Base-by-base conservation (phyloP, 2,329 filamentous ascomycete genomes). In the Botryosphaeria dothidea region DNA sequence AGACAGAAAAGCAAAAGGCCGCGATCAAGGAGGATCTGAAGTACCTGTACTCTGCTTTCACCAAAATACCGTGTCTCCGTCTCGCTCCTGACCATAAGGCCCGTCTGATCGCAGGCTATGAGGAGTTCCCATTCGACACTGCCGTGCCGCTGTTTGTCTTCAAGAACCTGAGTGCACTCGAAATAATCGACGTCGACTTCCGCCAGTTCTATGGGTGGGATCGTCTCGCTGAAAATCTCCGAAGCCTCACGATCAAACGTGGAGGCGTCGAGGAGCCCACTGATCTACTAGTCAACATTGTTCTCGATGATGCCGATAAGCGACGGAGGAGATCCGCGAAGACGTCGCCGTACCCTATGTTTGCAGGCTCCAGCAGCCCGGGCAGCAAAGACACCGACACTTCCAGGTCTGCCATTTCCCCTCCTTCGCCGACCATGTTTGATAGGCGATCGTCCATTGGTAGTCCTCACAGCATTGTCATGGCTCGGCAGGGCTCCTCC, bases 191-290 rank as follows among this genome's bases (percentile, higher is more conserved):
- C 79, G 90, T 98, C 74, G 95, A 99, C 78, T 97, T 97, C 75
- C 88, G 95, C 67, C 93, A 97, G 71, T 97, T 98, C 80, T 97
- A 93, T 78, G 95, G 95, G 65, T 99, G 95, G 95, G 94, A 99
- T 76, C 88, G 91, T 66, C 81, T 98, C 64, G 91, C 95, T 8
- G 95, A 99, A 74, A 93, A 97, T 77, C 82, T 99, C 68, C 89
- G 93, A 66, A 96, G 92, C 67, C 83, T 99, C 68, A 95, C 92
- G 2, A 83, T 99, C 69, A 97, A 93, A 80, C 88, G 93, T 70
- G 94, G 92, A 64, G 88, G 90, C 68, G 84, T 99, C 49, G 93
- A 97, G 68, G 93, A 99, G 73, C 92, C 92, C 3, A 90, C 90
- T 19, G 95, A 98, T 74, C 86, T 99, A 43, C 83, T 98, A 54